Evolutionary conservation across 139 green algal genomes (phyloP).

Genomic region (Chlamydomonas eustigma): DNA sequence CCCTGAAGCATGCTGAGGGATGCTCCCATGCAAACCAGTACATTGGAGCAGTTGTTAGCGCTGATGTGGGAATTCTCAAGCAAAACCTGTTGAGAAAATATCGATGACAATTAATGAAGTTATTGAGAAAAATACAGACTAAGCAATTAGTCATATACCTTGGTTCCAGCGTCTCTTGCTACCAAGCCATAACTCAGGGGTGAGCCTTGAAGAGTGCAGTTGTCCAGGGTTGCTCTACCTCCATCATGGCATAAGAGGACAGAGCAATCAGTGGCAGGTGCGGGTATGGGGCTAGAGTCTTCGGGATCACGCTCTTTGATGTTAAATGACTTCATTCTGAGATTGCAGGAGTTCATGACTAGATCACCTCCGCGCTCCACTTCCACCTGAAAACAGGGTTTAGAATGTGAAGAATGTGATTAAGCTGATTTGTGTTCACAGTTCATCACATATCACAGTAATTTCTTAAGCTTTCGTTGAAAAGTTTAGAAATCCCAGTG

Average conservation of each 20-base stretch:
- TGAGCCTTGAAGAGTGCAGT: not conserved
- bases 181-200: not conserved
- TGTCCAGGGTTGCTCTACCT: not conserved
- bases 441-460: too few relatives aligned
- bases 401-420: too few relatives aligned
- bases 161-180: not conserved
- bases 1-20: not conserved
- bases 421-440: too few relatives aligned
- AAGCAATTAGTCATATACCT: too few relatives aligned
- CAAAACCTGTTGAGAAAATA: too few relatives aligned
- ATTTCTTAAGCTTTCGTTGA: too few relatives aligned
- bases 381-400: not conserved
- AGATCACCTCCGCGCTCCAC: not conserved
- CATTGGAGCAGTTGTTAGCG: not conserved
- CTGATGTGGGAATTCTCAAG: not conserved
- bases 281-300: not conserved
- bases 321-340: not conserved
- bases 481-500: too few relatives aligned
- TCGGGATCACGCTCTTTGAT: not conserved
- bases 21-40: not conserved
- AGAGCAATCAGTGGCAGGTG: not conserved
- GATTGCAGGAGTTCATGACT: constrained; percentile 3
- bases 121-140: too few relatives aligned
- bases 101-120: too few relatives aligned
- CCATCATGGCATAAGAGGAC: not conserved